A percentile compares a stretch with the other conserved stretches of the same genome.
Conservation (phyloP, 225 moss, liverwort and hornwort genomes). For the Sphagnum contortum region DNA sequence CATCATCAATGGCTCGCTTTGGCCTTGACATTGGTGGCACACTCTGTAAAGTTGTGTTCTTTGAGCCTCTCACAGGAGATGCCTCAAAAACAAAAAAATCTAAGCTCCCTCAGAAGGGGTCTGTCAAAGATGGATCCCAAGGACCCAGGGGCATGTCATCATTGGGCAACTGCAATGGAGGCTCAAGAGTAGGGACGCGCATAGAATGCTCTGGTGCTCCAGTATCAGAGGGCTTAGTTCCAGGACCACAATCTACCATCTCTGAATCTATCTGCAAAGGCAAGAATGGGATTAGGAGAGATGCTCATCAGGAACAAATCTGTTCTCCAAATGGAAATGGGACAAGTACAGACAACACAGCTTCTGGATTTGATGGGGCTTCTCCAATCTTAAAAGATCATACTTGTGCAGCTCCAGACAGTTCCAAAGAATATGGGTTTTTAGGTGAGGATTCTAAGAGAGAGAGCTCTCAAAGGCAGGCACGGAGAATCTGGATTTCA, state of each 20-base stretch:
- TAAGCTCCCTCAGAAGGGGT: slow-evolving; percentile 16
- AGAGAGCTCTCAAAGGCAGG: slow-evolving; percentile 27
- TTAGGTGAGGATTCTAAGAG: slow-evolving; percentile 12
- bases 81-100: slow-evolving; percentile 12
- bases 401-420: not conserved
- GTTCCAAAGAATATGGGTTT: not conserved
- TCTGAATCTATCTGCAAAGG: too few relatives aligned
- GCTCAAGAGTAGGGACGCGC: too few relatives aligned
- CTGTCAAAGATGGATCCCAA: slow-evolving; percentile 3
- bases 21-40: slow-evolving; percentile 89
- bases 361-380: slow-evolving; percentile 7
- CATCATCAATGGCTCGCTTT: slow-evolving; percentile 58
- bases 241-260: too few relatives aligned
- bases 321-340: too few relatives aligned
- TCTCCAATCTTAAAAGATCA: slow-evolving; percentile 2
- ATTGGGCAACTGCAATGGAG: too few relatives aligned
- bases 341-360: too few relatives aligned
- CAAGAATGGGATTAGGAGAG: too few relatives aligned
- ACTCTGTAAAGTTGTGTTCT: slow-evolving; percentile 81
- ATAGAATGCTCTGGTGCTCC: too few relatives aligned
- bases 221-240: too few relatives aligned
- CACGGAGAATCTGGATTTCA: slow-evolving; percentile 77
- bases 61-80: slow-evolving; percentile 42
- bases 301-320: too few relatives aligned
- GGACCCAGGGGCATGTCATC: too few relatives aligned